Evolutionary conservation across 1,284 basidiomycete species (phyloP).

Genomic region (Cryptococcus maquisensis): DNA sequence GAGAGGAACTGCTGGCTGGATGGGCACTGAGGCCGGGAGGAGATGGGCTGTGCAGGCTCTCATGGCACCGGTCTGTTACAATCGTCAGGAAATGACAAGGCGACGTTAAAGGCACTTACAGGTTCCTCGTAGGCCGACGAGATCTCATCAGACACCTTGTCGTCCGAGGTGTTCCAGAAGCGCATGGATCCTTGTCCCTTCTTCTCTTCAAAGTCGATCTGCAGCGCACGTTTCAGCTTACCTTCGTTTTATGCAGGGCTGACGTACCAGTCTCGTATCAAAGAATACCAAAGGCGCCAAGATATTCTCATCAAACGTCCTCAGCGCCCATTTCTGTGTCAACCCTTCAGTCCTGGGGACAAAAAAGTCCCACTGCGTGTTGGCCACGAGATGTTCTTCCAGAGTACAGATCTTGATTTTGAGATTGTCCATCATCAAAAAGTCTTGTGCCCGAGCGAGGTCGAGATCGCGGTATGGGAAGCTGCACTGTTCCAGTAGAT

Average conservation of each 20-base stretch:
- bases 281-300: constrained; percentile 92
- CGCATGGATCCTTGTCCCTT: constrained; percentile 39
- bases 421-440: constrained; percentile 81
- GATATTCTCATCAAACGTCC: constrained; percentile 94
- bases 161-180: constrained; percentile 36
- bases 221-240: constrained; percentile 7
- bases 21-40: constrained; percentile 46
- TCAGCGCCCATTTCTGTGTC: constrained; percentile 82
- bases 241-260: constrained; percentile 46
- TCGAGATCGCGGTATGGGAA: constrained; percentile 87
- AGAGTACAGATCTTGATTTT: constrained; percentile 78
- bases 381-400: constrained; percentile 79
- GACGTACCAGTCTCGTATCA: constrained; percentile 83
- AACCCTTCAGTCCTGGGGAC: constrained; percentile 70
- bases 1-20: neutral
- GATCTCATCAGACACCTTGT: constrained; percentile 46
- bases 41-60: constrained; percentile 78
- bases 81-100: neutral
- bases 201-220: constrained; percentile 79
- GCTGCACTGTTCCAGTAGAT: constrained; percentile 71
- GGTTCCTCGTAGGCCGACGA: constrained; percentile 42
- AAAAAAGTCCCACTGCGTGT: constrained; percentile 84
- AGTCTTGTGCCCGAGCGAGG: constrained; percentile 68
- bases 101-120: constrained; percentile 24
- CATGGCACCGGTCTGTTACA: constrained; percentile 71